Percentiles rank a stretch among this genome's conserved stretches.
Conservation (phyloP, 805 yeast genomes). For the Maudiozyma pseudohumilis region DNA sequence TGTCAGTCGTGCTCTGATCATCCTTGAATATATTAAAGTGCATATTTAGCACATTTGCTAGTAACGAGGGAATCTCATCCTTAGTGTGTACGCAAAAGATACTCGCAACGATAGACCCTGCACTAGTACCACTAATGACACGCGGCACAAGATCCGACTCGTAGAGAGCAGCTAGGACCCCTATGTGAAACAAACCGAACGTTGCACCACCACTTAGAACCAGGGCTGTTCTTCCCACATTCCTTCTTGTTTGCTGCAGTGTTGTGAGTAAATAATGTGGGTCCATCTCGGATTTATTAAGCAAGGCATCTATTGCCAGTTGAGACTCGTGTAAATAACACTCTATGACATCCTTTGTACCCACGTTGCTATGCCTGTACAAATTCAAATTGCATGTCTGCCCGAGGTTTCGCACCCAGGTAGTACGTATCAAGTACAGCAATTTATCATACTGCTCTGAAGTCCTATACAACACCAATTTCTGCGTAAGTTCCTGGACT, state of each 20-base stretch:
- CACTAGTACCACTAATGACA: conserved; percentile 87
- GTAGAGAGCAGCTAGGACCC: conserved; percentile 71
- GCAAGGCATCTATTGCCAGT: conserved; percentile 24
- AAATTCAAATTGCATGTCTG: conserved; percentile 75
- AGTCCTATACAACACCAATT: conserved; percentile 50
- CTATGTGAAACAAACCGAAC: conserved; percentile 86
- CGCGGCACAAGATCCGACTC: conserved; percentile 72
- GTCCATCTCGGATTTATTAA: conserved; percentile 37
- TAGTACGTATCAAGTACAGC: conserved; percentile 68
- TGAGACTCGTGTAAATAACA: conserved; percentile 76
- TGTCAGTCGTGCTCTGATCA: conserved; percentile 38
- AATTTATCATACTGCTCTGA: conserved; percentile 49
- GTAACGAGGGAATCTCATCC: conserved; percentile 51
- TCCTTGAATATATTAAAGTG: conserved; percentile 51
- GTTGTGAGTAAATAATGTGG: conserved; percentile 64
- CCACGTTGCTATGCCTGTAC: conserved; percentile 70
- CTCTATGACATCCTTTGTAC: conserved; percentile 77
- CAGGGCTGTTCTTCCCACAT: conserved; percentile 88
- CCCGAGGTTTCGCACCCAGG: conserved; percentile 78
- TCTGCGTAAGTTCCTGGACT: conserved; percentile 41
- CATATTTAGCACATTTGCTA: conserved; percentile 37
- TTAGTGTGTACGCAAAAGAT: conserved; percentile 72
- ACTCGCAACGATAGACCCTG: conserved; percentile 92
- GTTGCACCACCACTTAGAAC: conserved; percentile 96
- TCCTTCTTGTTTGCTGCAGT: conserved; percentile 78